Evolutionary conservation across 1,284 basidiomycete species (phyloP), one percentile per base, ranked within the genome.

Genomic region (Tylopilus sp.): DNA sequence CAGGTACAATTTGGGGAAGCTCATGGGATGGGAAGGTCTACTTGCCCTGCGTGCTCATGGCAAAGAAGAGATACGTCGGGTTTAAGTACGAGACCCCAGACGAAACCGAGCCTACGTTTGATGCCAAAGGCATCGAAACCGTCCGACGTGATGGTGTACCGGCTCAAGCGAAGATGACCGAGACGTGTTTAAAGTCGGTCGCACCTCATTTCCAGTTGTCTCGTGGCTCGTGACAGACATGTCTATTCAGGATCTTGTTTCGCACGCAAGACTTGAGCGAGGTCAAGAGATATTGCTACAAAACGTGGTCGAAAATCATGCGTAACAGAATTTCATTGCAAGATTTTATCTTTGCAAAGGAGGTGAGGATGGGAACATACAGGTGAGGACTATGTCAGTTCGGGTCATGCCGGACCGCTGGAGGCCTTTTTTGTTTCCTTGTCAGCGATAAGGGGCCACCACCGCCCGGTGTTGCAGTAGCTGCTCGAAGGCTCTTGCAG

Each of bases 71-170:
- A 53, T 98, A 98, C 59, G 95, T 97, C 9, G 96, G 96, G 2
- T 94, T 91, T 74, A 97, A 95, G 67, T 97, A 88, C 59, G 97
- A 99, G 67, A 78, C 73, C 46, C 78, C 85, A 0, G 86, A 92
- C 54, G 91, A 97, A 15, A 66, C 56, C 2, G 84, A 88, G 44
- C 91, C 94, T 0, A 75, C 72, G 0, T 97, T 99, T 59, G 96
- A 99, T 58, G 97, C 94, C 5, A 98, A 99, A 68, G 97, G 96
- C 0, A 97, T 99, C 51, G 97, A 99, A 70, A 97, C 94, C 0
- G 89, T 99, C 19, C 79, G 97, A 5, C 75, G 96, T 45, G 97
- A 99, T 62, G 92, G 92, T 6, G 82, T 94, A 36, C 79, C 82
- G 2, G 94, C 92, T 0, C 89, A 92, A 61, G 79, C 83, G 59